Evolutionary conservation across 768 basidiomycete species (phyloP), one percentile per base, ranked within the genome.

Genomic region (Termitomyces sp.): DNA sequence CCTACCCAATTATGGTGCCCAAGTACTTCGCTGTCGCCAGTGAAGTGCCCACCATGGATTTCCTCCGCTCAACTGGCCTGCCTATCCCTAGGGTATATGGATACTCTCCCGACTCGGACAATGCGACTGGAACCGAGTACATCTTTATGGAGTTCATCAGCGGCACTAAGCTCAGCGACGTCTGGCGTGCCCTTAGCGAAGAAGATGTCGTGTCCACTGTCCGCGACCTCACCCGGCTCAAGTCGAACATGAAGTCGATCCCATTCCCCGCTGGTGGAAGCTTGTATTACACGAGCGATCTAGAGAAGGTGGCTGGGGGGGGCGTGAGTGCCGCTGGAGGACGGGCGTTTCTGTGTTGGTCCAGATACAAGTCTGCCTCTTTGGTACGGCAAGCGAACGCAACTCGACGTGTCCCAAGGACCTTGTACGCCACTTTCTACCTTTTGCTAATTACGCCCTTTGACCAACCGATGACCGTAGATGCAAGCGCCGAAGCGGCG

Each of bases 201-300:
- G 14, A 2, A 56, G 72, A 78, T 5, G 66, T 79, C 62, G 56
- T 65, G 62, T 80, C 77, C 0, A 46, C 81, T 68, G 52, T 70
- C 53, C 73, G 70, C 50, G 77, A 82, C 60, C 68, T 82, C 65
- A 69, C 62, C 66, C 28, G 80, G 59, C 69, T 83, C 62, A 79
- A 82, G 67, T 71, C 75, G 0, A 53, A 60, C 8, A 77, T 80
- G 70, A 79, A 79, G 78, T 75, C 73, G 19, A 68, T 74, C 35
- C 0, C 70, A 58, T 80, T 80, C 62, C 79, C 77, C n/a, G 78
- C 44, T 8, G 44, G 23, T 14, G 44, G 44, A 12, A 45, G 44
- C 44, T 14, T 45, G 0, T 45, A 45, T 68, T 79, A 69, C 54
- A 47, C 71, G 8, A 7, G 21, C n/a, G 47, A 43, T 11, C 4